phyloP scores from a whole-genome alignment of 2,329 filamentous ascomycete species.

The Verticillium longisporum region DNA sequence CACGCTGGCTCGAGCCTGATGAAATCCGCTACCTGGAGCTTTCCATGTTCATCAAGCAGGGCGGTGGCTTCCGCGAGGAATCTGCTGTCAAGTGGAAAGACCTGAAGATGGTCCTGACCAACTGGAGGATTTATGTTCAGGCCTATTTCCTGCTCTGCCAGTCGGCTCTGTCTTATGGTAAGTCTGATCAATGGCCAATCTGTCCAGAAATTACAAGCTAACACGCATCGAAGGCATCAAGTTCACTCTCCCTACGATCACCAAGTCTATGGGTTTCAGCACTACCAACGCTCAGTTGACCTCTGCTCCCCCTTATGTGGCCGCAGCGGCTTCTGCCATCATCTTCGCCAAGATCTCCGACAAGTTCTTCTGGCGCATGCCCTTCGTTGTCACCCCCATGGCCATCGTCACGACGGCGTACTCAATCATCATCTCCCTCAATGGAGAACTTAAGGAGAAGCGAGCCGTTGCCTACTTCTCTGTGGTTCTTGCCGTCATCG shows the following conservation, averaged over 20 bases:
- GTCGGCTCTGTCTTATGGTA: neutral
- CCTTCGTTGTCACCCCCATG: conserved; percentile 19
- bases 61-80: conserved; percentile 13
- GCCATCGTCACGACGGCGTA: conserved; percentile 9
- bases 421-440: conserved; percentile 7
- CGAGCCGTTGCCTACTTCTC: conserved; percentile 9
- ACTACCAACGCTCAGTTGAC: conserved; percentile 33
- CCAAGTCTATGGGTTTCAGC: conserved; percentile 13
- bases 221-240: conserved; percentile 8
- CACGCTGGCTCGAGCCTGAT: conserved; percentile 24
- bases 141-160: conserved; percentile 18
- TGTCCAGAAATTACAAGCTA: neutral
- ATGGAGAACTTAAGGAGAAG: conserved; percentile 5
- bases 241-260: conserved; percentile 19
- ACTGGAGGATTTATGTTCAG: conserved; percentile 20
- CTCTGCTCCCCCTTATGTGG: conserved; percentile 52
- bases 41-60: conserved; percentile 21
- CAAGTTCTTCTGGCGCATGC: conserved; percentile 54
- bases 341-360: conserved; percentile 60
- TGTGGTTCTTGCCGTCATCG: conserved; percentile 8
- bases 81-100: conserved; percentile 14
- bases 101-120: conserved; percentile 17
- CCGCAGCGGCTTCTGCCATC: conserved; percentile 57
- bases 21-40: conserved; percentile 23
- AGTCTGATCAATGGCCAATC: neutral